Base-by-base conservation (phyloP, 2,329 filamentous ascomycete species). In the Decorospora gaudefroyi region DNA sequence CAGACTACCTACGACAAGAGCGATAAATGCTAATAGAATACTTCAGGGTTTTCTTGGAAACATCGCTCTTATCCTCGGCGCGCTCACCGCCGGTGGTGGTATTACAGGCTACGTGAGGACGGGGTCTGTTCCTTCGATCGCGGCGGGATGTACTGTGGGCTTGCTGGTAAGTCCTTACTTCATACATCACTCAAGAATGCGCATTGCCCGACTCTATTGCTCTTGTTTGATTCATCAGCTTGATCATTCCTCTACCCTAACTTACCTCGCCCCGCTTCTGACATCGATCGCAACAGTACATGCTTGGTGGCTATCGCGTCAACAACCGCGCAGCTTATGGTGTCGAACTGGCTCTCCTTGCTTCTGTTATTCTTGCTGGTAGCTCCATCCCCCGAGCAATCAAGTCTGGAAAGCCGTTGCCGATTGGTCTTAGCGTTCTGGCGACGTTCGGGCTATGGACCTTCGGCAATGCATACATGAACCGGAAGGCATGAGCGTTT, bases 331-430 rank as follows among this genome's bases (percentile, higher is more conserved):
- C 90, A 68, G 69, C 87, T 3, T 96, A 93, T 70, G 93, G 92
- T 51, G 75, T 95, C 57, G 93, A 97, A 73, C 76, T 96, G 29
- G 88, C 87, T n/a, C 79, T 99, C 7, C 77, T 96, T 29, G 93
- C 93, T 4, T 95, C 89, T 0, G 63, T 90, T n/a, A 75, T 97
- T 17, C 80, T 99, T 23, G 92, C 81, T 2, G 90, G 90, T 13
- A 87, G 87, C 28, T 87, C 88, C 2, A 85, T 97, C 48, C 93
- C 93, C 9, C 81, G 93, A 38, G 93, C 90, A 4, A 84, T 99
- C 64, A 88, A 84, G 70, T 81, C 85, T 28, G 78, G 80, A 59
- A 99, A 97, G 80, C 88, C 89, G 0, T 81, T 99, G 38, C 92
- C 93, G 1, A 78, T 87, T 42, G 82, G 85, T 8, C 74, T 99